These are phyloP conservation scores for Castanospermum australe DNA, from an alignment of 306 rosid genomes.

Conservation along the genomic window DNA sequence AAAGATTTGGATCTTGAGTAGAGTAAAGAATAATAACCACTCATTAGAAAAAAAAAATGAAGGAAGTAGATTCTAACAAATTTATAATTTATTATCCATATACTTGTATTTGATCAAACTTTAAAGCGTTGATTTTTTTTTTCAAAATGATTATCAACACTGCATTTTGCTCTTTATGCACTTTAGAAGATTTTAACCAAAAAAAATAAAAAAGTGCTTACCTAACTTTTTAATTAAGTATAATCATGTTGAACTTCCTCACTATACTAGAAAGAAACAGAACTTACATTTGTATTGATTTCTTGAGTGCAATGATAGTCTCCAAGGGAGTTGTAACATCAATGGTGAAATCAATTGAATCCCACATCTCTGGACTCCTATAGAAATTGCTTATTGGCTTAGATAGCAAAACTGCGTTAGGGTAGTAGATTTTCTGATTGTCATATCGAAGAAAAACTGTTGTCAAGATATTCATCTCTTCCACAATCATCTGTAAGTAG, in stretches of 20 bases:
- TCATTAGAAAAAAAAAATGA: too few species aligned
- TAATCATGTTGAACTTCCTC: neutral
- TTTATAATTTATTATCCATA: too few species aligned
- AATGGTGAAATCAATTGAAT: constrained; percentile 41
- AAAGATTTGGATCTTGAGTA: too few species aligned
- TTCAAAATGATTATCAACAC: too few species aligned
- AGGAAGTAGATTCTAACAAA: too few species aligned
- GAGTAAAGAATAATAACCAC: too few species aligned
- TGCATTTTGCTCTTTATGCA: too few species aligned
- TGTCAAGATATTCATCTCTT: constrained; percentile 59
- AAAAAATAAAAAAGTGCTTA: neutral
- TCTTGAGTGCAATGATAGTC: constrained; percentile 49
- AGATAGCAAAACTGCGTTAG: constrained; percentile 44
- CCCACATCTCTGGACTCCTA: constrained; percentile 58
- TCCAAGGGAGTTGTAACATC: constrained; percentile 49
- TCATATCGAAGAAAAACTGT: constrained; percentile 59
- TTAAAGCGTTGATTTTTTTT: too few species aligned
- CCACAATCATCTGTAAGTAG: constrained; percentile 49
- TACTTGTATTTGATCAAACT: too few species aligned
- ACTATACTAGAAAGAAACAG: neutral
- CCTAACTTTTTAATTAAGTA: neutral
- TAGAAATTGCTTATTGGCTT: constrained; percentile 60
- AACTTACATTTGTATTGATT: constrained; percentile 51
- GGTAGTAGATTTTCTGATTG: constrained; percentile 58
- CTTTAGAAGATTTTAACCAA: too few species aligned